These are phyloP conservation scores for Exsudoporus floridanus DNA, from an alignment of 1,284 basidiomycete species.

Conservation along the genomic window DNA sequence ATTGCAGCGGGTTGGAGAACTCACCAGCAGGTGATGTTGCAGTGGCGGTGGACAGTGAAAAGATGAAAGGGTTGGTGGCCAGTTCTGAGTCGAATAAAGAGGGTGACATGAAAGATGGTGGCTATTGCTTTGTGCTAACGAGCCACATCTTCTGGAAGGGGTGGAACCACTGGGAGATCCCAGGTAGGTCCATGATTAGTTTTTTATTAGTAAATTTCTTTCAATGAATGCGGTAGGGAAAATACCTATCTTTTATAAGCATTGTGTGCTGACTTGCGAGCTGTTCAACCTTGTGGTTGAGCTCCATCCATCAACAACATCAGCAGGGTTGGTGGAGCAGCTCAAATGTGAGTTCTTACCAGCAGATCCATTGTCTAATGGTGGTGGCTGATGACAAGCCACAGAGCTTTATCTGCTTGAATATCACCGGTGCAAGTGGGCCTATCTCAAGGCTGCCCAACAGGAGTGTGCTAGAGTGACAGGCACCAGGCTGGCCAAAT, in stretches of 20 bases:
- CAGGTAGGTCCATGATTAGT: not conserved
- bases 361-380: not conserved
- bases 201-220: not conserved
- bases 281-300: not conserved
- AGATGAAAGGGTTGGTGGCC: too few relatives aligned
- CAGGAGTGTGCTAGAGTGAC: not conserved
- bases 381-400: not conserved
- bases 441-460: not conserved
- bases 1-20: not conserved
- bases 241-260: not conserved
- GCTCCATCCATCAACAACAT: not conserved
- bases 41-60: too few relatives aligned
- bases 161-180: constrained; percentile 1
- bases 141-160: not conserved
- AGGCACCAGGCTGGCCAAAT: not conserved
- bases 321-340: not conserved
- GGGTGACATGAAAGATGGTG: not conserved
- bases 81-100: not conserved
- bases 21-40: not conserved
- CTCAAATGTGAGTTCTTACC: not conserved
- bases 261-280: not conserved
- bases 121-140: too few relatives aligned
- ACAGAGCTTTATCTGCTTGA: not conserved
- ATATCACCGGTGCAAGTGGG: not conserved
- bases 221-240: not conserved